Evolutionary conservation across 2,329 filamentous ascomycete species (phyloP), one percentile per base, ranked within the genome.

Genomic region (Penicillium frequentans): DNA sequence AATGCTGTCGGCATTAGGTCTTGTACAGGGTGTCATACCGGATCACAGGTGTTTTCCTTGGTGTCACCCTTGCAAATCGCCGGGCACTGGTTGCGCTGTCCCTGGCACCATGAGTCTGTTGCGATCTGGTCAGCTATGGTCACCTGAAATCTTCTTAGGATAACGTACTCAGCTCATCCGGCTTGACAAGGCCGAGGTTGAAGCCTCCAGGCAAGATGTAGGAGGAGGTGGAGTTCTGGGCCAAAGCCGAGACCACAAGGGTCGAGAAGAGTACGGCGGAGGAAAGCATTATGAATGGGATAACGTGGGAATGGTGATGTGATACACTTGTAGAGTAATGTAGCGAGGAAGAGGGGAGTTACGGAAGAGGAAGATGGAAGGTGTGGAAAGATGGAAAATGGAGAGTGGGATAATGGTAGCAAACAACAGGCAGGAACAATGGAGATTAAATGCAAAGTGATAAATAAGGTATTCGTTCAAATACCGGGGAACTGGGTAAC

Each of bases 81-180:
- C 16, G 82, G 83, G 75, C 86, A 89, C 45, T 80, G 81, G 73
- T 85, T 85, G 59, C 74, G 73, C 75, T 88, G 77, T 61, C 79
- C 83, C 53, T 73, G 71, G 70, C 86, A 89, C 85, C 85, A 88
- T 56, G 75, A 66, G 59, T 69, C 81, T 82, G 57, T 49, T 16
- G 33, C 19, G 33, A 23, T 19, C 26, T 31, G 11, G 37, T 58
- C 29, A 56, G 53, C 11, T 10, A 42, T 19, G 21, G 7, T 23
- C 54, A 27, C 3, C 26, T 21, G 11, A 31, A 14, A 49, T n/a
- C 6, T 31, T 35, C 37, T 21, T 29, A 13, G 4, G 14, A 31
- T 37, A 21, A 68, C 66, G 37, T 63, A 68, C 73, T 62, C 61
- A 74, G 75, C 24, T 69, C 63, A 43, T 68, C 53, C 3, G 65